A percentile compares a stretch with the other conserved stretches of the same genome.
phyloP scores from a whole-genome alignment of 148 eudicot species.

The Euryodendron excelsum region DNA sequence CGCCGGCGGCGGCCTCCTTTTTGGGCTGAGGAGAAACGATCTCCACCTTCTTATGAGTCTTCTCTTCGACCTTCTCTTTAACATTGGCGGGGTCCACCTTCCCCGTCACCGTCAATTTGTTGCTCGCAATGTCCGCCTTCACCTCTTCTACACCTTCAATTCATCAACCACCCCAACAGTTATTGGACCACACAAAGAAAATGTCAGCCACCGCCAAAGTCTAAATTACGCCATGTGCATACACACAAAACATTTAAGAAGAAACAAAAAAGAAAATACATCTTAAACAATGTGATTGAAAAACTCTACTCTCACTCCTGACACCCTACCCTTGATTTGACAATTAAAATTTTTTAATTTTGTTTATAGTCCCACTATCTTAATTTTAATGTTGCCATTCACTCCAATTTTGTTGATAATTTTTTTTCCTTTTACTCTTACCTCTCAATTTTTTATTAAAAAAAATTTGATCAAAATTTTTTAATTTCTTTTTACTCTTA shows the following conservation, averaged over 20 bases:
- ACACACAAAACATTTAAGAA: not conserved
- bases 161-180: not conserved
- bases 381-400: no score
- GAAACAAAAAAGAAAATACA: not conserved
- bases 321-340: no score
- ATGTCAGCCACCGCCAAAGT: not conserved
- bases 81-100: slow-evolving; percentile 21
- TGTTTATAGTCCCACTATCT: no score
- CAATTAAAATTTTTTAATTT: no score
- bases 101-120: slow-evolving; percentile 27
- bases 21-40: slow-evolving; percentile 52
- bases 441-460: no score
- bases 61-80: slow-evolving; percentile 26
- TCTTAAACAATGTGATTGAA: no score
- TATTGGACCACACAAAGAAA: not conserved
- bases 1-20: slow-evolving; percentile 29
- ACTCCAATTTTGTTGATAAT: no score
- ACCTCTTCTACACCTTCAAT: slow-evolving; percentile 22
- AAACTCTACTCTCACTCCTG: no score
- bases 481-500: no score
- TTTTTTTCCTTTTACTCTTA: no score
- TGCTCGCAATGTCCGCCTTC: slow-evolving; percentile 16
- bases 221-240: not conserved
- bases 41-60: slow-evolving; percentile 55
- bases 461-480: no score